Percentiles rank a stretch among this genome's conserved stretches.
Evolutionary conservation across 208 protist genomes (phyloP).

Genomic region (Jaenimonas drosophilae): DNA sequence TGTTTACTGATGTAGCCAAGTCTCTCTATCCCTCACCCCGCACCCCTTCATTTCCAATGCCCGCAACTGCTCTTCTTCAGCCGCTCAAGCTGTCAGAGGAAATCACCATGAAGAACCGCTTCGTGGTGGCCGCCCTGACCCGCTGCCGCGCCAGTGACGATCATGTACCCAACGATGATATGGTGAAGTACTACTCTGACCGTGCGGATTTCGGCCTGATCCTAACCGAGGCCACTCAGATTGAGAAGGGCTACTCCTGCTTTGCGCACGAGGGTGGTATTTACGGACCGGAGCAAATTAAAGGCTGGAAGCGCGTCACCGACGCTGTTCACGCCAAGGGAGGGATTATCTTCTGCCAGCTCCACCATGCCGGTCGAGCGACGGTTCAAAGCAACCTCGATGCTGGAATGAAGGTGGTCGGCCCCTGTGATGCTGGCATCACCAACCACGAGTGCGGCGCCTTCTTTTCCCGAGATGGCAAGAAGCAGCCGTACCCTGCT

Average conservation of each 20-base stretch:
- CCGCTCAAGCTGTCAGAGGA: slow-evolving; percentile 30
- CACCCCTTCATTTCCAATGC: neutral
- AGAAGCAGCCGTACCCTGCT: slow-evolving; percentile 17
- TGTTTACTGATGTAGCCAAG: too few species aligned
- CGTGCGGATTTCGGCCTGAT: slow-evolving; percentile 56
- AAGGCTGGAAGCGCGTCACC: slow-evolving; percentile 55
- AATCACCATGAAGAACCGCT: slow-evolving; percentile 30
- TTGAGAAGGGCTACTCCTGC: slow-evolving; percentile 32
- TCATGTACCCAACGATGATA: slow-evolving; percentile 26
- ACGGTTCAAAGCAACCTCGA: slow-evolving; percentile 23
- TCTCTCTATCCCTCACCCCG: slow-evolving; percentile 1
- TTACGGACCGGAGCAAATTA: slow-evolving; percentile 41
- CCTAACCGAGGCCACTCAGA: slow-evolving; percentile 53
- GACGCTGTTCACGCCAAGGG: slow-evolving; percentile 66
- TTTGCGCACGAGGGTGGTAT: slow-evolving; percentile 41
- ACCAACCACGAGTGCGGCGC: slow-evolving; percentile 9
- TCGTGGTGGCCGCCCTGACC: slow-evolving; percentile 60
- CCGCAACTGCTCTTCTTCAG: slow-evolving; percentile 16
- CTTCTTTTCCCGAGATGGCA: slow-evolving; percentile 6
- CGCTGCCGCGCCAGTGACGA: slow-evolving; percentile 31
- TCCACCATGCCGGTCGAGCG: slow-evolving; percentile 48
- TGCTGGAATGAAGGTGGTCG: slow-evolving; percentile 13
- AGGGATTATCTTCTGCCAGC: slow-evolving; percentile 50
- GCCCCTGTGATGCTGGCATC: slow-evolving; percentile 17
- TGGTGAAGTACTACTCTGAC: slow-evolving; percentile 60